Evolutionary conservation across 352 stramenopile species (phyloP).

Genomic region (Globisporangium megalacanthum): DNA sequence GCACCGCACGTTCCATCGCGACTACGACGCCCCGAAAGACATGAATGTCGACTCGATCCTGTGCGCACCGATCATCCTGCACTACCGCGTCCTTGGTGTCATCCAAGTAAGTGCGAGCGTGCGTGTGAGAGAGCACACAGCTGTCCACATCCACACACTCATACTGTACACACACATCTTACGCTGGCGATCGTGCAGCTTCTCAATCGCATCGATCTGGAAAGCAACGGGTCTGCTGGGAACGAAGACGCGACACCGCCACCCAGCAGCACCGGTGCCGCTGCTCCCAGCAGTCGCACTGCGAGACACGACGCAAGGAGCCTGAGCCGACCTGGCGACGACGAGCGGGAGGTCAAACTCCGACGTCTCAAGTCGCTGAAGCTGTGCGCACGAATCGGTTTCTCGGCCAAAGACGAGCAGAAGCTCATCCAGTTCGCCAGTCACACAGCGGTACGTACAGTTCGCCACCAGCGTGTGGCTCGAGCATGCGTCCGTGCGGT

Average conservation of each 20-base stretch:
- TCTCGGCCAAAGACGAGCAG: conserved; percentile 59
- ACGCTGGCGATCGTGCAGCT: conserved; percentile 19
- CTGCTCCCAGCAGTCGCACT: neutral
- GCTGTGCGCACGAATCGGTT: conserved; percentile 24
- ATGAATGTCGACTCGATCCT: conserved; percentile 51
- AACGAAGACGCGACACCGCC: conserved; percentile 1
- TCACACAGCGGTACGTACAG: conserved; percentile 35
- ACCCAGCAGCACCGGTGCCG: neutral
- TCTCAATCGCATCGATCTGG: conserved; percentile 42
- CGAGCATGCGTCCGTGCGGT: too few species aligned
- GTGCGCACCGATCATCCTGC: conserved; percentile 45
- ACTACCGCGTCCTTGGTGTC: conserved; percentile 48
- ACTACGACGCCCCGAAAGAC: conserved; percentile 52
- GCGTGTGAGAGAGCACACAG: neutral
- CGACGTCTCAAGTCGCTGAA: conserved; percentile 25
- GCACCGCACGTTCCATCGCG: conserved; percentile 50
- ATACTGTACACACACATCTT: neutral
- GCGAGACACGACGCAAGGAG: too few species aligned
- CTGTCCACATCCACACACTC: neutral
- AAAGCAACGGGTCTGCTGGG: conserved; percentile 1
- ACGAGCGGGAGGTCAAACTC: conserved; percentile 37
- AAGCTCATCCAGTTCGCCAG: conserved; percentile 60
- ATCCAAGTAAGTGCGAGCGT: conserved; percentile 28
- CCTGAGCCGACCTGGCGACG: conserved; percentile 7
- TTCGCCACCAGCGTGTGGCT: too few species aligned